These are phyloP conservation scores for Rhipidocladum racemiflorum DNA, from an alignment of 176 grass and related monocot species.

Conservation along the genomic window DNA sequence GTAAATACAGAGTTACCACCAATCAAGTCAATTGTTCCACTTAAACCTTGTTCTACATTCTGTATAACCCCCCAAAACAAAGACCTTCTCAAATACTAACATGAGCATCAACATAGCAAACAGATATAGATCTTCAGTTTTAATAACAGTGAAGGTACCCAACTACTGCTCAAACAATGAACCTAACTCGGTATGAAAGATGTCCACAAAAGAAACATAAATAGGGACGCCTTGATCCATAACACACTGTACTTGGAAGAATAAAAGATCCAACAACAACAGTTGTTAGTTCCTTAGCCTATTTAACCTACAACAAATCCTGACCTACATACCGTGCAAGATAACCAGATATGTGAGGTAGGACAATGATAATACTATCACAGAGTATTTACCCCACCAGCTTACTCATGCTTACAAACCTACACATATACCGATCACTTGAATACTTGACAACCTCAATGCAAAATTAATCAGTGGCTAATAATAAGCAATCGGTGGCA, in stretches of 20 bases:
- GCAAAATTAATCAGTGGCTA: too few species aligned
- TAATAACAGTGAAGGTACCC: background rate
- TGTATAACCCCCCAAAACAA: background rate
- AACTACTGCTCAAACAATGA: background rate
- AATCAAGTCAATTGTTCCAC: background rate
- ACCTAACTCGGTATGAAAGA: background rate
- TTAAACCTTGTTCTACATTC: background rate
- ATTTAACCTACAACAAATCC: too few species aligned
- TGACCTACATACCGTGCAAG: too few species aligned
- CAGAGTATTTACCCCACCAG: too few species aligned
- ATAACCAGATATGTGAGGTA: too few species aligned
- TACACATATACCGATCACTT: too few species aligned
- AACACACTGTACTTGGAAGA: background rate
- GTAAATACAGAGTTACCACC: constrained; percentile 3
- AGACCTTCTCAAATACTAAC: background rate
- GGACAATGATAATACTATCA: too few species aligned
- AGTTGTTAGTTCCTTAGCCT: background rate
- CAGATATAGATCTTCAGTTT: background rate
- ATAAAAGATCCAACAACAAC: background rate
- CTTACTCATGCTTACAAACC: too few species aligned
- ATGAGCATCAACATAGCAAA: background rate
- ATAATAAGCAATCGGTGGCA: too few species aligned
- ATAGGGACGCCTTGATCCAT: background rate
- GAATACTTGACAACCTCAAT: too few species aligned
- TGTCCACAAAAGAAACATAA: background rate